phyloP scores from a whole-genome alignment of 2,329 filamentous ascomycete species.

The Claviceps cyperi region DNA sequence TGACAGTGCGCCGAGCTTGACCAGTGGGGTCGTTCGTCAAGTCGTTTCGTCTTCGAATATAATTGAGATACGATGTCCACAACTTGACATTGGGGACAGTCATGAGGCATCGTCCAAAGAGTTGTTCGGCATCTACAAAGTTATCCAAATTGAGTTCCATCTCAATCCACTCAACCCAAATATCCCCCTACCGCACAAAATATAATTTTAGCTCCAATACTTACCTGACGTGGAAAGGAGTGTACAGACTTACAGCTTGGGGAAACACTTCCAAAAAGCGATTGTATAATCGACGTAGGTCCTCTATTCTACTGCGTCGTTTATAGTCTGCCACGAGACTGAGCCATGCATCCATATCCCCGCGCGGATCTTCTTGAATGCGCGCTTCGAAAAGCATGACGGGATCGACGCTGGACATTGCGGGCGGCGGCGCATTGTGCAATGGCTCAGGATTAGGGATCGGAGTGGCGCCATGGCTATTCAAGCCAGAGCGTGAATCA shows the following conservation, averaged over 20 bases:
- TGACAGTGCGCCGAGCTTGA: constrained; percentile 63
- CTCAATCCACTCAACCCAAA: constrained; percentile 79
- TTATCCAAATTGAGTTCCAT: constrained; percentile 85
- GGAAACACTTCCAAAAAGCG: constrained; percentile 82
- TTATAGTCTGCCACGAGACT: constrained; percentile 74
- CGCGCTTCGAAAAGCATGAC: constrained; percentile 76
- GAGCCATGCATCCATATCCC: constrained; percentile 86
- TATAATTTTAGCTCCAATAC: constrained; percentile 4
- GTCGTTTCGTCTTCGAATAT: constrained; percentile 83
- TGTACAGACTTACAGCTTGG: constrained; percentile 54
- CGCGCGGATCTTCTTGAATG: constrained; percentile 81
- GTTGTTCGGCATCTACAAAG: constrained; percentile 61
- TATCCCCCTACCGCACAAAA: constrained; percentile 52
- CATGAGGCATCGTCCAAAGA: constrained; percentile 70
- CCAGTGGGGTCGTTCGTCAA: constrained; percentile 63
- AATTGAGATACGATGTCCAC: constrained; percentile 90
- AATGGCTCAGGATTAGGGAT: constrained; percentile 12
- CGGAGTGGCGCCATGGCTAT: constrained; percentile 10
- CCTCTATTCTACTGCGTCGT: constrained; percentile 66
- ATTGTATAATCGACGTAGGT: constrained; percentile 66
- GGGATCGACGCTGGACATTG: constrained; percentile 43
- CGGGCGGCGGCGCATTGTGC: constrained; percentile 20
- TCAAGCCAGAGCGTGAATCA: constrained; percentile 8
- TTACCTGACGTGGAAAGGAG: background rate
- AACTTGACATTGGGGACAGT: constrained; percentile 70